Evolutionary conservation across 768 basidiomycete genomes (phyloP), one percentile per base, ranked within the genome.

Genomic region (Pulveroboletus frians): DNA sequence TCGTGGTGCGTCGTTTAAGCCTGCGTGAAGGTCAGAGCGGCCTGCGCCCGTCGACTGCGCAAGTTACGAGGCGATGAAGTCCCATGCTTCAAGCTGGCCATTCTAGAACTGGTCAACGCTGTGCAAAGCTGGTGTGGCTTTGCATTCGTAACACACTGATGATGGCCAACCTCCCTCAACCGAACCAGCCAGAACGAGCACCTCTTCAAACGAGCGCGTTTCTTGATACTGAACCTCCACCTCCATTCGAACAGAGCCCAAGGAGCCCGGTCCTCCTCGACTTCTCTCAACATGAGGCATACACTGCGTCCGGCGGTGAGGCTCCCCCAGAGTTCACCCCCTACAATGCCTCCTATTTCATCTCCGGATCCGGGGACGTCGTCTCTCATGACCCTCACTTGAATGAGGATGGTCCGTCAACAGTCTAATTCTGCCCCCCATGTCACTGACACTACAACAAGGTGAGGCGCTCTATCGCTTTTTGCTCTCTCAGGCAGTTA

Each of bases 381-480:
- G 67, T 88, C 46, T 85, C 85, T 13, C 86, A 88, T 62, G 88
- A 89, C 56, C 69, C 63, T 5, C 84, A 85, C 59, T 64, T 87
- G 39, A 87, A 87, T 49, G 66, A 75, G 42, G 84, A 87, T 55
- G 84, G 84, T 73, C 46, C 29, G 70, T 61, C 46, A 17, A 29
- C 30, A 27, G 14, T 5, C 44, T 36, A 0, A 10, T 38, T 23
- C 41, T 34, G 23, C 27, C 6, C 6, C 1, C 43, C 0, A 30
- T 38, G 20, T 50, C 13, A 38, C 43, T 59, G 38, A 56, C 49
- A 31, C 32, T 17, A 7, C 45, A 49, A 49, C 10, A 46, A 84
- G 84, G 84, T 39, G 84, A 85, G 58, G 81, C 83, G 0, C 73
- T 89, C 20, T 88, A 85, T 62, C 79, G 85, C 49, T 91, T 88